Evolutionary conservation across 371 early-diverging fungal genomes (phyloP).

Genomic region (Dichotomocladium elegans): DNA sequence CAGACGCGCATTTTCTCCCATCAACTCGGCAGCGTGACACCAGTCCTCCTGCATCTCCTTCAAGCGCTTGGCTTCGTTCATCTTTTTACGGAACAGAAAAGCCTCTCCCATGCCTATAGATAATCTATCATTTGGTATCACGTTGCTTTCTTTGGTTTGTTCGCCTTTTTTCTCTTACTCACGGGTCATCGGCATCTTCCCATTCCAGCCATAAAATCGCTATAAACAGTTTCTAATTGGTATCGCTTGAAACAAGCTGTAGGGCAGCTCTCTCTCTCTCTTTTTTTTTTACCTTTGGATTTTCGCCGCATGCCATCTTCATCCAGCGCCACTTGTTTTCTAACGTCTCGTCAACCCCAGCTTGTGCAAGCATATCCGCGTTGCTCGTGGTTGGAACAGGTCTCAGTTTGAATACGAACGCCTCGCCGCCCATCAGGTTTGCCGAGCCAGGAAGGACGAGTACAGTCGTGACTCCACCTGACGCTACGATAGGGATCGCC

Average conservation of each 20-base stretch:
- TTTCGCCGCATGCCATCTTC: slow-evolving; percentile 83
- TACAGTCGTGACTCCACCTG: slow-evolving; percentile 74
- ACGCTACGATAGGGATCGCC: slow-evolving; percentile 57
- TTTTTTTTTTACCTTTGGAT: slow-evolving; percentile 54
- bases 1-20: slow-evolving; percentile 11
- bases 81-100: slow-evolving; percentile 63
- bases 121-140: slow-evolving; percentile 5
- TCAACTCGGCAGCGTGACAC: slow-evolving; percentile 57
- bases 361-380: slow-evolving; percentile 62
- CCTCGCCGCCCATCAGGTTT: slow-evolving; percentile 78
- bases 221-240: background rate
- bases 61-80: slow-evolving; percentile 53
- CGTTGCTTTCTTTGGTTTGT: too few relatives aligned
- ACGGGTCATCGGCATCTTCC: slow-evolving; percentile 33
- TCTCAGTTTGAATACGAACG: slow-evolving; percentile 58
- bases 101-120: slow-evolving; percentile 66
- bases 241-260: too few relatives aligned
- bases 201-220: slow-evolving; percentile 9
- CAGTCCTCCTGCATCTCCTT: slow-evolving; percentile 68
- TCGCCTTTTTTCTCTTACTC: slow-evolving; percentile 1
- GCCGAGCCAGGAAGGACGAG: slow-evolving; percentile 71
- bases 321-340: slow-evolving; percentile 59
- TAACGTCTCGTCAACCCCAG: slow-evolving; percentile 27
- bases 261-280: too few relatives aligned
- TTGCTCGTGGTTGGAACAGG: slow-evolving; percentile 45